phyloP scores from a whole-genome alignment of 2,329 filamentous ascomycete genomes.

The Claviceps cyperi region DNA sequence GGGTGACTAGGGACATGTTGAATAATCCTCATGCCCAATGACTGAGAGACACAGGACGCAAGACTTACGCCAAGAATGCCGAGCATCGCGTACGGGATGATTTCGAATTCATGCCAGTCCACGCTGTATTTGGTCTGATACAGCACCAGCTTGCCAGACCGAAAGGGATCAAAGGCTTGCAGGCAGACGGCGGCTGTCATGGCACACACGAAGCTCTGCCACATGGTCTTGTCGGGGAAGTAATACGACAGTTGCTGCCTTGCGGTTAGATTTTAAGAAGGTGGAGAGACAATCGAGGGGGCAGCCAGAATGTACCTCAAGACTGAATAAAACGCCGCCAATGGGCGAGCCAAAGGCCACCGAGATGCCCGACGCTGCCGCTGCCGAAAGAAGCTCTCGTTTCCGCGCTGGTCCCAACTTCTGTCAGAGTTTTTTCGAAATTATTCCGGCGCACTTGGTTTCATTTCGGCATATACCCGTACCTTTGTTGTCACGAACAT shows the following conservation, averaged over 20 bases:
- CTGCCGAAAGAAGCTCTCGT: conserved; percentile 81
- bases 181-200: conserved; percentile 96
- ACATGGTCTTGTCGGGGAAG: conserved; percentile 99
- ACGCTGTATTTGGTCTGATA: conserved; percentile 91
- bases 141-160: conserved; percentile 86
- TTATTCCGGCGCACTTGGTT: neutral
- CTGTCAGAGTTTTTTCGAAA: neutral
- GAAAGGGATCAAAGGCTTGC: conserved; percentile 85
- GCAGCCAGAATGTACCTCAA: conserved; percentile 45
- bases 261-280: neutral
- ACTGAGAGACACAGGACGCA: neutral
- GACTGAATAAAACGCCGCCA: conserved; percentile 83
- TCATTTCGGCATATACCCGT: conserved; percentile 7
- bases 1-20: neutral
- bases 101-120: conserved; percentile 88
- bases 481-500: conserved; percentile 80
- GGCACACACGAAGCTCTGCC: conserved; percentile 97
- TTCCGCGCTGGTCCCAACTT: conserved; percentile 52
- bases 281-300: too few relatives aligned
- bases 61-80: conserved; percentile 59
- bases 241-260: conserved; percentile 79
- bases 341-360: conserved; percentile 91
- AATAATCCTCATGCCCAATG: conserved; percentile 4
- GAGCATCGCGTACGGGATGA: conserved; percentile 73
- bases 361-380: conserved; percentile 81